Evolutionary conservation across 352 stramenopile species (phyloP), one percentile per base, ranked within the genome.

Genomic region (Paralagenidium karlingii): DNA sequence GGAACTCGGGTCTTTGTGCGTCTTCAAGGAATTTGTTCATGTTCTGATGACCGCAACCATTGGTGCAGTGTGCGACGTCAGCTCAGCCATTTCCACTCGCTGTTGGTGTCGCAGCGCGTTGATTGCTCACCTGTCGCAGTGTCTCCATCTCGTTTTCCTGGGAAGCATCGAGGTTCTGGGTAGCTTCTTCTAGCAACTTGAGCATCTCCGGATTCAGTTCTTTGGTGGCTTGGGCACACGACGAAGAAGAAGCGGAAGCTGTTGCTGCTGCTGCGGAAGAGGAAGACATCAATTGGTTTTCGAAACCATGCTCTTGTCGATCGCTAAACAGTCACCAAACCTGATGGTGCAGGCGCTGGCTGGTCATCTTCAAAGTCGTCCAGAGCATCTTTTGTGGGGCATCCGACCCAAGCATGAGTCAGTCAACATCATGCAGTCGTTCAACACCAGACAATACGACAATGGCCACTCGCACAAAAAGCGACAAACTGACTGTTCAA

Each of bases 11-110:
- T 50, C 87, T 86, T 55, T 90, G 69, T 34, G 77, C 69, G 45
- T 90, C 71, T 39, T 88, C 77, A 9, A 90, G 58, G 43, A 90
- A 87, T 53, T 88, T 84, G 51, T 53, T 55, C 69, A 90, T 85
- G 47, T 78, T 88, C 76, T 92, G 29, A 44, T 16, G 8, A 24
- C 21, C 27, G 2, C 36, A 6, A 28, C 13, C 5, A 45, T 32
- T 50, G 16, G 37, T 24, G 6, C 19, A 5, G 1, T 43, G 38
- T 3, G 11, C 2, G 36, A 9, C 31, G 18, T 3, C 30, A 36
- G 19, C 16, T 33, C 19, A 36, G 7, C 19, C 30, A 36, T 20
- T 7, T 22, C 22, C 3, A 30, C 19, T 18, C 20, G 3, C 7
- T 15, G 26, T 8, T 33, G 7, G 19, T 41, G 3, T 36, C 30